Evolutionary conservation across 495 filamentous ascomycete genomes (phyloP).

Genomic region (Podospora didyma): DNA sequence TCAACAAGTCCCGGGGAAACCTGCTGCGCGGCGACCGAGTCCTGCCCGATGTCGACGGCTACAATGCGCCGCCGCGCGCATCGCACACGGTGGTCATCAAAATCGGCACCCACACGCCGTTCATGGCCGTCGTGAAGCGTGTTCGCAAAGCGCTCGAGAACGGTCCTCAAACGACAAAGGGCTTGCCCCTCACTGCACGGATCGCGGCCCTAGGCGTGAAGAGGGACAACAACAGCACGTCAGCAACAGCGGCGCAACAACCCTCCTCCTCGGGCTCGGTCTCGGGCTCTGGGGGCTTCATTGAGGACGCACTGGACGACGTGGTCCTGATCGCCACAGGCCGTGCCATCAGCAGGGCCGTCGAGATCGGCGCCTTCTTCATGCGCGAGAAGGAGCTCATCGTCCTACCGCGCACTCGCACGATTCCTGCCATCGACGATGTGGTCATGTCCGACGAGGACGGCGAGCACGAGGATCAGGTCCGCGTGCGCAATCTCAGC

Average conservation of each 20-base stretch:
- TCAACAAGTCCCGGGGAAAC: slow-evolving; percentile 40
- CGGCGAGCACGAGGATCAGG: slow-evolving; percentile 50
- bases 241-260: neutral
- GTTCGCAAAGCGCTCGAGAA: slow-evolving; percentile 69
- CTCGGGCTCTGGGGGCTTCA: neutral
- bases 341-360: slow-evolving; percentile 68
- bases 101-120: slow-evolving; percentile 67
- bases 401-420: slow-evolving; percentile 59
- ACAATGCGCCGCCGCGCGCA: slow-evolving; percentile 51
- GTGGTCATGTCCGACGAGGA: slow-evolving; percentile 45
- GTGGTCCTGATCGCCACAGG: slow-evolving; percentile 77
- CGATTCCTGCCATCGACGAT: slow-evolving; percentile 69
- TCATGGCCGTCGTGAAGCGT: slow-evolving; percentile 79
- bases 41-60: slow-evolving; percentile 71
- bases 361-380: slow-evolving; percentile 62
- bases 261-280: neutral
- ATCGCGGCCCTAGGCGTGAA: slow-evolving; percentile 35
- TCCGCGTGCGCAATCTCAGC: slow-evolving; percentile 53
- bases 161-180: slow-evolving; percentile 37
- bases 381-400: slow-evolving; percentile 53
- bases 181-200: slow-evolving; percentile 37
- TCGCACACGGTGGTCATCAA: slow-evolving; percentile 58
- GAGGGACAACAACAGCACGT: neutral
- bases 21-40: neutral
- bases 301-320: slow-evolving; percentile 35